These are phyloP conservation scores for Durotheca rogersii DNA, from an alignment of 495 filamentous ascomycete species.

Conservation along the genomic window DNA sequence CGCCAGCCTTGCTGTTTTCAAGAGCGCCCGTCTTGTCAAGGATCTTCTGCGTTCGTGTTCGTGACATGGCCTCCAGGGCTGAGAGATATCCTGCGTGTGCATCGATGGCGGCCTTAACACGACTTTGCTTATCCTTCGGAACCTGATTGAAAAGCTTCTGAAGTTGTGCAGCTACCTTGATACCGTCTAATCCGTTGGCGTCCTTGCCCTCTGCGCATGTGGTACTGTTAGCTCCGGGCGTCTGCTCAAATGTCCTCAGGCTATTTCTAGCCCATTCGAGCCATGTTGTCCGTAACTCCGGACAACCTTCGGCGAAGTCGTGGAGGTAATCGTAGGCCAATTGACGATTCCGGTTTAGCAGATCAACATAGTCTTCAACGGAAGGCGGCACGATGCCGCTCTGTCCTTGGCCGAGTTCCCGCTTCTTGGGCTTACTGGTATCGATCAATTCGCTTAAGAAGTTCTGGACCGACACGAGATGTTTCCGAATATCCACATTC, in stretches of 20 bases:
- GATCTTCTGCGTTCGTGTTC: slow-evolving; percentile 47
- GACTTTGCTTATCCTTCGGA: slow-evolving; percentile 34
- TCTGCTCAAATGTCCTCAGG: slow-evolving; percentile 34
- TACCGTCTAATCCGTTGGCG: slow-evolving; percentile 23
- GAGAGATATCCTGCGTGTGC: slow-evolving; percentile 56
- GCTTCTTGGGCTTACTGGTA: slow-evolving; percentile 40
- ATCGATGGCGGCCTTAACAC: slow-evolving; percentile 48
- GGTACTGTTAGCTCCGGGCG: background rate
- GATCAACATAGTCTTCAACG: slow-evolving; percentile 61
- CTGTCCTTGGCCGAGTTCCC: slow-evolving; percentile 1
- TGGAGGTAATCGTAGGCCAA: slow-evolving; percentile 62
- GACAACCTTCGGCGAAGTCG: slow-evolving; percentile 61
- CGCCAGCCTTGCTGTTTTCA: slow-evolving; percentile 10
- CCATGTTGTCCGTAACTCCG: slow-evolving; percentile 55
- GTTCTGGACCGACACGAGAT: slow-evolving; percentile 55
- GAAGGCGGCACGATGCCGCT: slow-evolving; percentile 40
- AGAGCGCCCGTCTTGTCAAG: slow-evolving; percentile 34
- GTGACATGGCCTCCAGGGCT: slow-evolving; percentile 48
- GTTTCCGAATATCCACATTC: slow-evolving; percentile 61
- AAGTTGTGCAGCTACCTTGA: slow-evolving; percentile 48
- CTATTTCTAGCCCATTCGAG: slow-evolving; percentile 45
- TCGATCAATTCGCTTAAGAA: slow-evolving; percentile 63
- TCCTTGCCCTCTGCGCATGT: background rate
- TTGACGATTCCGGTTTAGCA: slow-evolving; percentile 56
- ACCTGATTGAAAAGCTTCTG: slow-evolving; percentile 50